These are phyloP conservation scores for Tetradesmus obliquus DNA, from an alignment of 139 green algal genomes.

Conservation along the genomic window DNA sequence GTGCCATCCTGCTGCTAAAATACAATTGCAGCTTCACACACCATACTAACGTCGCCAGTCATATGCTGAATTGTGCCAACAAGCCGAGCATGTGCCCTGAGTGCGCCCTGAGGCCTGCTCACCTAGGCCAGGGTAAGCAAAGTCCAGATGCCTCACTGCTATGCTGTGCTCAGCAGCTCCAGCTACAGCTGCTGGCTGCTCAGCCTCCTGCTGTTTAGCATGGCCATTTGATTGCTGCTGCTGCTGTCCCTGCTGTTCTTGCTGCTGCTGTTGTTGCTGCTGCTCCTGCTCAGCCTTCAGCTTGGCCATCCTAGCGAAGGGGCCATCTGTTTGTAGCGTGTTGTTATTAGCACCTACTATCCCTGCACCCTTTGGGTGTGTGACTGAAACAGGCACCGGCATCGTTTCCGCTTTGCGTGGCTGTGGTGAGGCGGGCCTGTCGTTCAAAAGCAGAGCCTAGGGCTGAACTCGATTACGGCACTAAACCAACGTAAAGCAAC, in stretches of 20 bases:
- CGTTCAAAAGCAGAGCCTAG: background rate
- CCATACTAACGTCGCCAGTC: no score
- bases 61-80: no score
- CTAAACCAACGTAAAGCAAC: background rate
- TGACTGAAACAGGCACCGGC: conserved; percentile 66
- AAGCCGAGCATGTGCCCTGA: background rate
- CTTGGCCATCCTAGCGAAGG: conserved; percentile 56
- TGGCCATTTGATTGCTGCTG: conserved; percentile 17
- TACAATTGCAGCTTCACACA: no score
- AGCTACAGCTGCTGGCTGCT: background rate
- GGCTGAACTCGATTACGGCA: background rate
- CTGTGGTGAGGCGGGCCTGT: background rate
- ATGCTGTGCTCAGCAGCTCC: conserved; percentile 23
- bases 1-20: no score
- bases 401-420: conserved; percentile 46
- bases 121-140: conserved; percentile 87
- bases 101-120: background rate
- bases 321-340: conserved; percentile 55
- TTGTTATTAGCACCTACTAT: conserved; percentile 35
- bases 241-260: conserved; percentile 7
- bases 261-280: conserved; percentile 25
- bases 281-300: background rate
- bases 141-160: conserved; percentile 65
- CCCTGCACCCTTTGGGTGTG: conserved; percentile 54
- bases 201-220: background rate